A percentile compares a stretch with the other conserved stretches of the same genome.
Conservation (phyloP, 1,284 basidiomycete genomes). For the Stereum hirsutum region DNA sequence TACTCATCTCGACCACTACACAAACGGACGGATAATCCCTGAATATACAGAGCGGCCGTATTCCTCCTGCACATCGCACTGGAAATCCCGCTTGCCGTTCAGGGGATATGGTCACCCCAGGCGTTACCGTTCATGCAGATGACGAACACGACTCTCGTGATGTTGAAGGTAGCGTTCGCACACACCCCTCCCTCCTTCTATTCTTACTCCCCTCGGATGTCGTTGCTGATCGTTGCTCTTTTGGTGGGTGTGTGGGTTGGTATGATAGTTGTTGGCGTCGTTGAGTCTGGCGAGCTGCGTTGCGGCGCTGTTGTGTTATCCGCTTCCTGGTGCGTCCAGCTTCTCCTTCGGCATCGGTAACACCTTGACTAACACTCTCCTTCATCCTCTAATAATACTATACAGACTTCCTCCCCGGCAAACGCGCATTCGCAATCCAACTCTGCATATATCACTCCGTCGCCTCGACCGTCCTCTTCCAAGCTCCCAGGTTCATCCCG, state of each 20-base stretch:
- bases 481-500: constrained; percentile 73
- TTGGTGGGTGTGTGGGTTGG: background rate
- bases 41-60: constrained; percentile 57
- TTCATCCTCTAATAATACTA: too few relatives aligned
- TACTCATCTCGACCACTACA: too few relatives aligned
- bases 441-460: constrained; percentile 72
- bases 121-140: constrained; percentile 66
- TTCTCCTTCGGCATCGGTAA: background rate
- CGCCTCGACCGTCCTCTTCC: constrained; percentile 65
- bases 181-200: background rate
- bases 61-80: constrained; percentile 74
- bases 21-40: too few relatives aligned
- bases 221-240: background rate
- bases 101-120: constrained; percentile 58
- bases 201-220: background rate
- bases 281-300: constrained; percentile 51
- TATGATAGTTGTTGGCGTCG: constrained; percentile 50
- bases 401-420: constrained; percentile 74
- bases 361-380: too few relatives aligned
- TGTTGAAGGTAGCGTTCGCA: constrained; percentile 62
- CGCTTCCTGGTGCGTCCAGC: constrained; percentile 47
- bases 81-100: constrained; percentile 66
- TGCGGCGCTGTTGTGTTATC: constrained; percentile 47
- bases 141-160: constrained; percentile 68
- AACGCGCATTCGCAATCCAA: constrained; percentile 70